Conservation (phyloP, 768 basidiomycete species). For the Piloderma croceum region DNA sequence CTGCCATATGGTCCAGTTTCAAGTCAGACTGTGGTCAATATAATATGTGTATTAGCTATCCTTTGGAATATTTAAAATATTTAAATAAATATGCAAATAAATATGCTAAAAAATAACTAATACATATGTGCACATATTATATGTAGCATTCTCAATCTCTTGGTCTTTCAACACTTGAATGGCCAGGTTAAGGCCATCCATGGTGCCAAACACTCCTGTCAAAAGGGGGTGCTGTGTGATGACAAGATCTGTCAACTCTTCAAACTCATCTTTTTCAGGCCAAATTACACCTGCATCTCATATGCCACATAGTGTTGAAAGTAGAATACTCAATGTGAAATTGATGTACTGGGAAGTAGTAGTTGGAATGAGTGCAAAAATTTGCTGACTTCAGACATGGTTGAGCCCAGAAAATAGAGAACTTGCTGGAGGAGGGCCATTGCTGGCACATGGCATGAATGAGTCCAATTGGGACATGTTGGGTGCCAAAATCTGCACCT, state of each 20-base stretch:
- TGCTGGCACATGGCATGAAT: too few relatives aligned
- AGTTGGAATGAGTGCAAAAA: conserved; percentile 37
- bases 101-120: too few relatives aligned
- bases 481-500: too few relatives aligned
- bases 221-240: conserved; percentile 25
- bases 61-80: too few relatives aligned
- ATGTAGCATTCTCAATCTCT: conserved; percentile 42
- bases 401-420: conserved; percentile 37
- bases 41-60: too few relatives aligned
- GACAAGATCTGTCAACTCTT: conserved; percentile 23
- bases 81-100: too few relatives aligned
- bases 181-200: conserved; percentile 37
- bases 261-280: conserved; percentile 24
- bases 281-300: conserved; percentile 25
- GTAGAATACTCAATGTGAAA: conserved; percentile 29
- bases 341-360: conserved; percentile 31
- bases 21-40: too few relatives aligned
- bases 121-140: conserved; percentile 39
- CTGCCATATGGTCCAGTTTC: too few relatives aligned
- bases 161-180: conserved; percentile 31
- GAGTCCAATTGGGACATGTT: too few relatives aligned
- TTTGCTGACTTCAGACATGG: conserved; percentile 34
- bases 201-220: conserved; percentile 33
- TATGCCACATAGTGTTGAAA: conserved; percentile 22
- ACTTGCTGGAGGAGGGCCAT: too few relatives aligned